Evolutionary conservation across 345 rosid genomes (phyloP), one percentile per base, ranked within the genome.

Genomic region (Arabis alpina): DNA sequence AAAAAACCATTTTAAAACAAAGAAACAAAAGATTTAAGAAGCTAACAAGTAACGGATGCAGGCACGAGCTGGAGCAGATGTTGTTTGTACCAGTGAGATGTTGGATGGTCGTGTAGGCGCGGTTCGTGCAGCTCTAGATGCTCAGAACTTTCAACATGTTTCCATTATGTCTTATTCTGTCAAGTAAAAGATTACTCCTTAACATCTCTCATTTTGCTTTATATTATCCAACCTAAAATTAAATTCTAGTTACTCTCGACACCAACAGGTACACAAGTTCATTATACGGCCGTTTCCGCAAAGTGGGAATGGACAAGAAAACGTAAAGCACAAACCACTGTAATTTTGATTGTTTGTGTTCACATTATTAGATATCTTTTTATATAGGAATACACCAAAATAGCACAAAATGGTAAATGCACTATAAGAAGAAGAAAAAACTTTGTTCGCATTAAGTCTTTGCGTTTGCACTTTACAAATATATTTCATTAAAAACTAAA

Each of bases 61-160:
- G 89, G 97, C 94, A 4, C 83, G 87, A 64, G 96, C 96, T 62
- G 98, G 97, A 70, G 89, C 98, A 36, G 98, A 93, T 85, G 96
- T 93, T 80, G 90, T 93, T 53, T 84, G 97, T 83, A 92, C 98
- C n/a, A 91, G 98, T 81, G 98, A 93, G 73, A 93, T 93, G 98
- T 82, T 93, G 89, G 98, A 93, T 80, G 98, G 96, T 40, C 98
- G 97, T 25, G 87, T 93, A 2, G 94, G 88, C 40, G 92, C 98
- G 15, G 79, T 90, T 45, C 87, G 97, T 24, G 79, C 84, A 59
- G 96, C 97, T 71, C 91, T 89, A 60, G 98, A 93, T 82, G 84
- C 87, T 45, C 87, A 87, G 76, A 94, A 96, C 63, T 93, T 93
- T 86, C 83, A 87, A 36, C 80, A 91, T 81, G 98, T 93, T 72